Percentiles rank a stretch among this genome's conserved stretches.
phyloP scores from a whole-genome alignment of 352 stramenopile species.

The Globisporangium mamillatum region DNA sequence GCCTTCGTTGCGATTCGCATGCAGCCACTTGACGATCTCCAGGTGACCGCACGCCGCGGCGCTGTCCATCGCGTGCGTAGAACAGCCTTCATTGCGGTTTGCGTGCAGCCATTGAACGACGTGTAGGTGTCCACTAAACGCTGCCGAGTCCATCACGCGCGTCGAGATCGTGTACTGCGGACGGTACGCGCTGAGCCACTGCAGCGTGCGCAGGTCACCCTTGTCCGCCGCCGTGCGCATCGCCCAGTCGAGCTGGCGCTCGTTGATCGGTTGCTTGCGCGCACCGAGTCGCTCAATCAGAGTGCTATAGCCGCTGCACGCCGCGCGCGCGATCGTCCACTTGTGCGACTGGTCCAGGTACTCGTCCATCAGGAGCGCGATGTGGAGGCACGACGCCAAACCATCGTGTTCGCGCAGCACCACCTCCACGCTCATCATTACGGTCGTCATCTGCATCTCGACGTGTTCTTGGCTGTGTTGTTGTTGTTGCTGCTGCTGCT shows the following conservation, averaged over 20 bases:
- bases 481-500: background rate
- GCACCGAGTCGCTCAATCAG: constrained; percentile 48
- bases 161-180: constrained; percentile 51
- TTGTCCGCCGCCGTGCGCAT: constrained; percentile 67
- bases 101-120: constrained; percentile 74
- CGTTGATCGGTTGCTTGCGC: constrained; percentile 33
- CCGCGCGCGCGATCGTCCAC: constrained; percentile 59
- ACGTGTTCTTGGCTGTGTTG: background rate
- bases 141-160: constrained; percentile 81
- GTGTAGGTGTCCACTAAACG: constrained; percentile 58
- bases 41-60: constrained; percentile 67
- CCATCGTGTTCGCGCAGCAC: constrained; percentile 44
- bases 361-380: constrained; percentile 42
- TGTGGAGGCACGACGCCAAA: constrained; percentile 43
- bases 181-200: constrained; percentile 62
- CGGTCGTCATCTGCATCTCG: constrained; percentile 2
- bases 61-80: constrained; percentile 75
- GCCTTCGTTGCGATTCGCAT: constrained; percentile 56
- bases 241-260: constrained; percentile 62
- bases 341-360: constrained; percentile 55
- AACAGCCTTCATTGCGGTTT: constrained; percentile 66
- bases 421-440: constrained; percentile 37
- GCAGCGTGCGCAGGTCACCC: constrained; percentile 55
- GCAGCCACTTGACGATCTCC: constrained; percentile 71
- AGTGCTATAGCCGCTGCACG: constrained; percentile 48